A percentile compares a stretch with the other conserved stretches of the same genome.
Conservation (phyloP, 2,329 filamentous ascomycete genomes). For the Nigrospora osmanthi region DNA sequence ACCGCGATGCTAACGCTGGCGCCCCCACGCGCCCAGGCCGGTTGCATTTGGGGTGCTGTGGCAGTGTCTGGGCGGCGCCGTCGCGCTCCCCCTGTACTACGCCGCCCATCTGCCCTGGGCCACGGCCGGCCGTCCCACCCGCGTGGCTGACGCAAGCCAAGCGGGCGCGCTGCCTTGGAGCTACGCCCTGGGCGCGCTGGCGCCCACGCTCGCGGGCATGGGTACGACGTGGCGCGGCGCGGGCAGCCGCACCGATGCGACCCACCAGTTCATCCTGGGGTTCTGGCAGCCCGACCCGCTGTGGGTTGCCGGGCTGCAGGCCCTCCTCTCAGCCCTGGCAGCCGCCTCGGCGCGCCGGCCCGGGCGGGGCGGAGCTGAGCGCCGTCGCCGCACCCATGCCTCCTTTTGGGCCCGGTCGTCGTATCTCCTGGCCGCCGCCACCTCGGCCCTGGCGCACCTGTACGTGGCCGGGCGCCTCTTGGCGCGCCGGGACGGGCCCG, state of each 20-base stretch:
- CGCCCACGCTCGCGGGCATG: conserved; percentile 11
- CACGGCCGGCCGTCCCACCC: conserved; percentile 4
- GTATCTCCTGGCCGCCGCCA: conserved; percentile 11
- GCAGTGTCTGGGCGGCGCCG: conserved; percentile 15
- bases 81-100: conserved; percentile 17
- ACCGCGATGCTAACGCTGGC: too few species aligned
- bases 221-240: conserved; percentile 15
- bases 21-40: conserved; percentile 12
- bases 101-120: conserved; percentile 13
- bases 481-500: conserved; percentile 4
- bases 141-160: conserved; percentile 8
- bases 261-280: conserved; percentile 14
- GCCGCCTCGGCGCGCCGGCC: too few species aligned
- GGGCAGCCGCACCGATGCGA: conserved; percentile 6
- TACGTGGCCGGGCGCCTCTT: conserved; percentile 9
- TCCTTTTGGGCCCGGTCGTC: conserved; percentile 9
- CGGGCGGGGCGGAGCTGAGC: too few species aligned
- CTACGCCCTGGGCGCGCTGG: conserved; percentile 15
- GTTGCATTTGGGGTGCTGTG: conserved; percentile 13
- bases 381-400: too few species aligned
- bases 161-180: conserved; percentile 12
- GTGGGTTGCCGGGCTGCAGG: conserved; percentile 9
- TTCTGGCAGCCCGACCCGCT: conserved; percentile 15
- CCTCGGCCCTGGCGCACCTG: conserved; percentile 10
- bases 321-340: neutral